phyloP scores from a whole-genome alignment of 139 green algal genomes.

The Haematococcus lacustris region DNA sequence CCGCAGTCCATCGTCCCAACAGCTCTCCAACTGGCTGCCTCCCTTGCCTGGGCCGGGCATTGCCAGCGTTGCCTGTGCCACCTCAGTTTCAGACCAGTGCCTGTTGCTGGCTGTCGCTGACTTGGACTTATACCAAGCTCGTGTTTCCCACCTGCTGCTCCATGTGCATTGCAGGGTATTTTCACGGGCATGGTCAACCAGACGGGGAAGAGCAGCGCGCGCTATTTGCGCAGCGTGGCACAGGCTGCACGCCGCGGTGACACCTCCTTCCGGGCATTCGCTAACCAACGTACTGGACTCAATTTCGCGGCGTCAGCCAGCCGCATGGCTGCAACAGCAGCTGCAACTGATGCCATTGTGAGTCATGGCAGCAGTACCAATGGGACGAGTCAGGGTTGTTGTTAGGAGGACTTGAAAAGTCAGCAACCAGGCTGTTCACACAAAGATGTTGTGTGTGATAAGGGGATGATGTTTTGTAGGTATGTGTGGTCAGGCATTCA shows the following conservation, averaged over 20 bases:
- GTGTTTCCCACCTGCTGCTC: not conserved
- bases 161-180: not conserved
- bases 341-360: no score
- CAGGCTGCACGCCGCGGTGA: not conserved
- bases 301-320: not conserved
- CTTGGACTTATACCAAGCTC: no score
- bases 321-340: not conserved
- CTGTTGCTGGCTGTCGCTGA: not conserved
- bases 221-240: conserved; percentile 19
- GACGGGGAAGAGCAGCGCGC: not conserved
- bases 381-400: no score
- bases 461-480: no score
- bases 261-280: not conserved
- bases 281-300: not conserved
- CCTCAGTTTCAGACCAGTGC: not conserved
- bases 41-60: no score
- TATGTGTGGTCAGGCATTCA: no score
- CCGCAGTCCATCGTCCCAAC: no score
- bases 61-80: not conserved
- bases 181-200: not conserved
- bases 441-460: no score
- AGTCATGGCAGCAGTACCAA: no score
- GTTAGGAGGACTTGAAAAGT: no score
- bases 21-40: no score
- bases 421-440: no score